Percentiles rank a stretch among this genome's conserved stretches.
phyloP scores from a whole-genome alignment of 176 grass and related monocot species.

The Lolium multiflorum region DNA sequence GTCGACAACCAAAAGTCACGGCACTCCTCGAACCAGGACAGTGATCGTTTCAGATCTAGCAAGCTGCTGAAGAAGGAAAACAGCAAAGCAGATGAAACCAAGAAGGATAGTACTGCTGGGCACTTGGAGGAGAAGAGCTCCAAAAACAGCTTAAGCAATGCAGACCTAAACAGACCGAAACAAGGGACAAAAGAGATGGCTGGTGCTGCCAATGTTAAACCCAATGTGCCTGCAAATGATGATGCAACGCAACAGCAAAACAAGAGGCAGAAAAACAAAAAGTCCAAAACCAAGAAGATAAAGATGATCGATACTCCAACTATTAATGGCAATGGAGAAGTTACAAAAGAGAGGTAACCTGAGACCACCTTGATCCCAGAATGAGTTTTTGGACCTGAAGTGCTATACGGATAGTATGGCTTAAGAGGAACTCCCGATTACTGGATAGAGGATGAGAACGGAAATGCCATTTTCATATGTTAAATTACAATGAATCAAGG shows the following conservation, averaged over 20 bases:
- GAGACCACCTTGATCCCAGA: conserved; percentile 8
- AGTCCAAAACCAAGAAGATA: conserved; percentile 44
- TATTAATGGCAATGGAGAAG: conserved; percentile 3
- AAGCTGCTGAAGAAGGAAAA: conserved; percentile 45
- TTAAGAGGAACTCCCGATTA: conserved; percentile 9
- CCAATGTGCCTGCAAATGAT: neutral
- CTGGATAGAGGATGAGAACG: neutral
- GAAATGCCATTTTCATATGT: neutral
- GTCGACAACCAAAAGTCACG: conserved; percentile 24
- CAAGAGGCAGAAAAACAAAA: conserved; percentile 53
- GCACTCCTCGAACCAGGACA: conserved; percentile 53
- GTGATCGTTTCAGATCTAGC: conserved; percentile 39
- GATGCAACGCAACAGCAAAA: conserved; percentile 37
- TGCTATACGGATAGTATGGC: neutral
- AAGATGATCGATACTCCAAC: neutral
- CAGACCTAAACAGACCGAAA: neutral
- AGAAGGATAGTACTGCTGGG: conserved; percentile 30
- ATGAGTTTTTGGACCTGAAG: neutral
- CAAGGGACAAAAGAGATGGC: neutral
- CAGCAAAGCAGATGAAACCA: conserved; percentile 37
- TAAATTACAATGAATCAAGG: conserved; percentile 9
- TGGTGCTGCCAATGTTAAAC: conserved; percentile 35
- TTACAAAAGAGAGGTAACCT: conserved; percentile 33
- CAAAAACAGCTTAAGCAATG: conserved; percentile 26
- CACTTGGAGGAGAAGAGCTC: conserved; percentile 37